A percentile compares a stretch with the other conserved stretches of the same genome.
These are phyloP conservation scores for Adansonia digitata DNA, from an alignment of 345 rosid species.

Conservation along the genomic window DNA sequence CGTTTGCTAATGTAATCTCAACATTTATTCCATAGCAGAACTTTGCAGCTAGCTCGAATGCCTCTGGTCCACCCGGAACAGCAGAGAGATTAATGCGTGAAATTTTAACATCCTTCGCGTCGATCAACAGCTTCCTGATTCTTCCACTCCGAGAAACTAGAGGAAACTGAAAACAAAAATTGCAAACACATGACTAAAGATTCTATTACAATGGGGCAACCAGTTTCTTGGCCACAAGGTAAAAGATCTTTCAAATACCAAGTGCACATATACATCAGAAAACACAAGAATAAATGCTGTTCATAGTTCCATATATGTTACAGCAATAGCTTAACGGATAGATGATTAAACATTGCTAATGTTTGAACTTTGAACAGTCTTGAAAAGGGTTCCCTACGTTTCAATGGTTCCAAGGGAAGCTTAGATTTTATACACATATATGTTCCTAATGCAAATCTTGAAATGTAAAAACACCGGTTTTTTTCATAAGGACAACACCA, in stretches of 20 bases:
- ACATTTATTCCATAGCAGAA: conserved; percentile 81
- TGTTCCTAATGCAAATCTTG: background rate
- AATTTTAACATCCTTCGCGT: conserved; percentile 67
- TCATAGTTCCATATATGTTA: background rate
- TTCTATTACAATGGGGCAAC: background rate
- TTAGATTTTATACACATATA: background rate
- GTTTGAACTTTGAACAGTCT: background rate
- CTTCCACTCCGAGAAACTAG: conserved; percentile 89
- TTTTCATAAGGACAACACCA: background rate
- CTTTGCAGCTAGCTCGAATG: conserved; percentile 91
- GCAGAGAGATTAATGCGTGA: conserved; percentile 50
- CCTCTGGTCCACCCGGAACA: conserved; percentile 84
- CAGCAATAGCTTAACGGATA: background rate
- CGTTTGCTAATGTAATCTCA: conserved; percentile 60
- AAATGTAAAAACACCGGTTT: background rate
- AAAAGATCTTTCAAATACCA: background rate
- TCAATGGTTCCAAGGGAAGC: background rate
- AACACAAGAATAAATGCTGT: background rate
- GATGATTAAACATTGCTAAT: background rate
- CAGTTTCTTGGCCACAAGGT: background rate
- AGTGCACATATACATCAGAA: background rate
- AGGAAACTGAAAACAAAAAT: conserved; percentile 57
- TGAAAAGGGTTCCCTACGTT: no score
- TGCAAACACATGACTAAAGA: background rate
- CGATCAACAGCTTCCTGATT: conserved; percentile 61